Conservation (phyloP, 805 yeast species). For the Scheffersomyces lignosus region DNA sequence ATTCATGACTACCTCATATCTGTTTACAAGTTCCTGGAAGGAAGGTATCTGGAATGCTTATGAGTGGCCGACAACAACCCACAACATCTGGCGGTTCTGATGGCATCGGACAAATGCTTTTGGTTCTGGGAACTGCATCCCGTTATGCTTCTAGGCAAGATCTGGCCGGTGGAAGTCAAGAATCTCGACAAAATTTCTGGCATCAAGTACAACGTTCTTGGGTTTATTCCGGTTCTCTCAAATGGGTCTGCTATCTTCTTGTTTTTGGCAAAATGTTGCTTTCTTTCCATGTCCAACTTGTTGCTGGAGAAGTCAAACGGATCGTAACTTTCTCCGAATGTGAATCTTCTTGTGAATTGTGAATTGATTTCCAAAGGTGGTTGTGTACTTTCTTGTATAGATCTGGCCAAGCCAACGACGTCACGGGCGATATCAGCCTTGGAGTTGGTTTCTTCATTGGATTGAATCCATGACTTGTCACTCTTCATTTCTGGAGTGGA, state of each 20-base stretch:
- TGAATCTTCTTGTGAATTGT: conserved; percentile 40
- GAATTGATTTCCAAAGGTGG: conserved; percentile 36
- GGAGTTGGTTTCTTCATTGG: background rate
- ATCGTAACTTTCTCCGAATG: conserved; percentile 56
- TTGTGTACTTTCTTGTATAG: conserved; percentile 26
- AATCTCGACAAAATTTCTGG: conserved; percentile 69
- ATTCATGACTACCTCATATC: background rate
- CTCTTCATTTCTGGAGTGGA: conserved; percentile 35
- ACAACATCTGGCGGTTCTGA: conserved; percentile 75
- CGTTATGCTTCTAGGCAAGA: conserved; percentile 68
- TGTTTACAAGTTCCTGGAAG: conserved; percentile 34
- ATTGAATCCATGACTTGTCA: conserved; percentile 26
- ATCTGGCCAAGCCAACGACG: conserved; percentile 36
- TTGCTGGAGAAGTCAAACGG: conserved; percentile 18
- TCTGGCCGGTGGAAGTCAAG: conserved; percentile 71
- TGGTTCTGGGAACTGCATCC: conserved; percentile 70
- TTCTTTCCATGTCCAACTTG: conserved; percentile 52
- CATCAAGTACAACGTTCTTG: conserved; percentile 67
- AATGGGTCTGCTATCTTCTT: conserved; percentile 33
- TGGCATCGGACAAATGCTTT: conserved; percentile 68
- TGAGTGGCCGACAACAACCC: conserved; percentile 81
- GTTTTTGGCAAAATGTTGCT: conserved; percentile 18
- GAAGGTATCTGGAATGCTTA: conserved; percentile 51
- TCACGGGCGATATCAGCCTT: conserved; percentile 25
- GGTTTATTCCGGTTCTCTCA: conserved; percentile 57